Base-by-base conservation (phyloP, 768 basidiomycete species). In the Dacryopinax spathularia region DNA sequence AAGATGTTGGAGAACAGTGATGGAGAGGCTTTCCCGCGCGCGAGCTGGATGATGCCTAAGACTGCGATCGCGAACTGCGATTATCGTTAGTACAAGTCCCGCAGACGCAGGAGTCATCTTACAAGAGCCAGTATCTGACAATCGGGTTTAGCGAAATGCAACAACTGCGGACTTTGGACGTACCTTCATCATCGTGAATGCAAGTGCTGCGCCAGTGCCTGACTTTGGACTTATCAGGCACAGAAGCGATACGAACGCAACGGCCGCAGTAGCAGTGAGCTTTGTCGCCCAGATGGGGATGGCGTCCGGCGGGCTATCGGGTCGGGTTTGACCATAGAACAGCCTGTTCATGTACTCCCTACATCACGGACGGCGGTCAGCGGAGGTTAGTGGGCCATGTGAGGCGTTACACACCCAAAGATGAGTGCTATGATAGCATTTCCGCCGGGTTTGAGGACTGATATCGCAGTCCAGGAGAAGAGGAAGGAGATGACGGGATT, bases 401-500 rank as follows among this genome's bases (percentile, higher is more conserved):
- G 29, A 64, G 36, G 1, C 60, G 37, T 18, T 48, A 61, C 62
- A 1, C 27, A 67, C 69, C 87, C 84, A 72, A 91, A 91, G 62
- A 91, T 93, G 48, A 97, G 84, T 41, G 87, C 85, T 59, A 95
- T 86, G 35, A 95, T 90, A 1, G 94, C 89, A 69, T 84, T 86
- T 37, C 80, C 74, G 63, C 89, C 89, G 70, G 93, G 92, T 70
- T 86, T 92, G 18, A 95, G 75, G 16, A 89, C 88, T 37, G 88
- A 86, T 62, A 94, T 94, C 2, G 91, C 87, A 15, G 91, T 93
- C 91, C 93, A 99, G 16, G 92, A 86, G 75, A 91, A 99, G 10
- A 96, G 80, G 72, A 91, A 99, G 7, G 93, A 91, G 36, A 87
- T 77, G 18, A 91, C 79, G 27, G 90, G 89, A 1, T 88, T 90